Conservation (phyloP, 2,329 filamentous ascomycete species). For the Fusarium nanum region DNA sequence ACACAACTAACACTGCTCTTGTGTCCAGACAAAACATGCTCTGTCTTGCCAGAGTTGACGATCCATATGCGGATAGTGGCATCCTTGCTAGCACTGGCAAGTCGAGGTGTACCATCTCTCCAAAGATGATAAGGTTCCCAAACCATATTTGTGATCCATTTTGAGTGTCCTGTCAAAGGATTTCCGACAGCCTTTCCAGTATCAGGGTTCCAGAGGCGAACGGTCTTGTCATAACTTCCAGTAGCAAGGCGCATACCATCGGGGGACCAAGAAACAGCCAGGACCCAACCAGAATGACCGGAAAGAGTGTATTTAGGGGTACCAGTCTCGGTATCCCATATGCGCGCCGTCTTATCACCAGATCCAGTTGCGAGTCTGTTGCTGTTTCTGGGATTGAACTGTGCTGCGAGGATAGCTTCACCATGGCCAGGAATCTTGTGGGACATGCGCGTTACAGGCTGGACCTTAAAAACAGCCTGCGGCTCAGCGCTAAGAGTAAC, state of each 20-base stretch:
- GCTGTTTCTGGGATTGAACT: constrained; percentile 85
- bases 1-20: constrained; percentile 91
- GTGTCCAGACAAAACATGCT: constrained; percentile 88
- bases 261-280: constrained; percentile 88
- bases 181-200: constrained; percentile 80
- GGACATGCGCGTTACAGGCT: constrained; percentile 89
- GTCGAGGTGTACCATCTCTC: constrained; percentile 75
- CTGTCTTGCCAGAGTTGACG: constrained; percentile 79
- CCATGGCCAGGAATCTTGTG: constrained; percentile 91
- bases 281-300: constrained; percentile 87
- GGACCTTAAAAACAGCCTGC: constrained; percentile 93
- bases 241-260: constrained; percentile 86
- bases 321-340: constrained; percentile 96
- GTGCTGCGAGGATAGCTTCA: constrained; percentile 85
- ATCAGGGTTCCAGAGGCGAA: constrained; percentile 89
- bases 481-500: constrained; percentile 73
- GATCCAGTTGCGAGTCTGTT: constrained; percentile 86
- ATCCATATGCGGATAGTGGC: constrained; percentile 89
- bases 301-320: constrained; percentile 88
- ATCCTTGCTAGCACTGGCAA: constrained; percentile 92
- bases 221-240: constrained; percentile 91
- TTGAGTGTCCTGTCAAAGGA: constrained; percentile 82
- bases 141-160: constrained; percentile 87
- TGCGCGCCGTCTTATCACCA: constrained; percentile 88
- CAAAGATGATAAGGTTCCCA: constrained; percentile 97